Conservation (phyloP, 2,329 filamentous ascomycete species). For the Diaporthe amygdali region DNA sequence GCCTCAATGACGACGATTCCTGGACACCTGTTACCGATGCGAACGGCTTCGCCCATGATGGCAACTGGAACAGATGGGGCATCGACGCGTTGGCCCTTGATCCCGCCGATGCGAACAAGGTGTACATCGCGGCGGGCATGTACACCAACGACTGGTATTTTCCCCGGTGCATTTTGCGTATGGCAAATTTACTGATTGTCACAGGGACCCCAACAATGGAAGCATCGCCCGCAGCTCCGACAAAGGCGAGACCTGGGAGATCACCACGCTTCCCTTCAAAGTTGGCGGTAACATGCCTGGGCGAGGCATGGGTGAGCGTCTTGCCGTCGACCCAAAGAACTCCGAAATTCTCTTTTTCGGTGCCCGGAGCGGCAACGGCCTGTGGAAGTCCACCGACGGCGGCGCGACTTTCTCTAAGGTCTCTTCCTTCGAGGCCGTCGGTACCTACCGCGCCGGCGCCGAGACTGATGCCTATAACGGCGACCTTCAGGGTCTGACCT, state of each 20-base stretch:
- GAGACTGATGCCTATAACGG: slow-evolving; percentile 50
- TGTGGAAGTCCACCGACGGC: slow-evolving; percentile 63
- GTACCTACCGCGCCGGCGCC: slow-evolving; percentile 52
- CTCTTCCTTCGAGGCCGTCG: slow-evolving; percentile 53
- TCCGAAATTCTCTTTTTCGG: slow-evolving; percentile 63
- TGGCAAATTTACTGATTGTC: not conserved
- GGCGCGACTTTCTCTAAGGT: slow-evolving; percentile 60
- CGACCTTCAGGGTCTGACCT: slow-evolving; percentile 54
- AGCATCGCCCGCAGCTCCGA: slow-evolving; percentile 60
- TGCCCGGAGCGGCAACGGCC: slow-evolving; percentile 61
- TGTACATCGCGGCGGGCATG: slow-evolving; percentile 60
- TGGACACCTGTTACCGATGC: slow-evolving; percentile 19
- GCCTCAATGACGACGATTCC: slow-evolving; percentile 55
- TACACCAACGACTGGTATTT: slow-evolving; percentile 56
- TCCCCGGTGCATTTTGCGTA: too few relatives aligned
- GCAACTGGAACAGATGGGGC: slow-evolving; percentile 57
- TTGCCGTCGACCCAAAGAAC: slow-evolving; percentile 63
- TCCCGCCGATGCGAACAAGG: slow-evolving; percentile 53
- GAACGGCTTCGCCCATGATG: not conserved
- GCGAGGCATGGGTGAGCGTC: slow-evolving; percentile 62
- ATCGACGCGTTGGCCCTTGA: slow-evolving; percentile 62
- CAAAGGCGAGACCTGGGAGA: slow-evolving; percentile 56
- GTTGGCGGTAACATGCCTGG: slow-evolving; percentile 68
- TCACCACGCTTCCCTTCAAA: slow-evolving; percentile 60
- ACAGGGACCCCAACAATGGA: slow-evolving; percentile 58